Base-by-base conservation (phyloP, 2,329 filamentous ascomycete species). In the Cladosporium oxysporum region DNA sequence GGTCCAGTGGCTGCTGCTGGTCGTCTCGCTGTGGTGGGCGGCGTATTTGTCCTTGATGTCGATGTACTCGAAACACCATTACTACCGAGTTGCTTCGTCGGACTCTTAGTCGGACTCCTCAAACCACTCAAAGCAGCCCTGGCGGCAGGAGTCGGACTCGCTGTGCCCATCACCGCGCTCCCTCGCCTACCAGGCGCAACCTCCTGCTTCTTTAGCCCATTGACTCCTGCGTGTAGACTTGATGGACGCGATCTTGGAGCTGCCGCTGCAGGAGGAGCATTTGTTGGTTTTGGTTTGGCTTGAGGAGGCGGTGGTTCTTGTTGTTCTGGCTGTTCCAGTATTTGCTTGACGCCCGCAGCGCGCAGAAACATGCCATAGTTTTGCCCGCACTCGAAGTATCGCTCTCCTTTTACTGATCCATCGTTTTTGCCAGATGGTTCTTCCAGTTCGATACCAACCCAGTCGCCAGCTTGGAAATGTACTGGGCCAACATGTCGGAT, bases 351-450 rank as follows among this genome's bases (percentile, higher is more conserved):
- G 66, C 89, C 89, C 63, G 85, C 81, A 33, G 92, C 89, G 69
- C 91, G 87, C 64, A 97, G 86, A 74, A 99, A 98, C 87, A 99
- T 95, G 83, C 92, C 87, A 85, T 89, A 79, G 76, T 85, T 79
- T 53, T 82, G 79, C 58, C 83, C 77, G 71, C 94, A 98, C 59
- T 93, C 88, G 73, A 97, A 98, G 77, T 98, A 98, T 23, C 92
- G 84, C 75, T 92, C 87, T 68, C 92, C 93, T 77, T 94, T 87
- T 57, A 98, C 92, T 64, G 91, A 90, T 70, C 94, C 94, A 83
- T 98, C 92, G 73, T 98, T 98, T 82, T 98, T 98, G 35, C 95
- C 94, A 23, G 85, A 87, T 62, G 89, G 83, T 57, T 92, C 90
- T 62, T 92, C 88, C 65, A 98, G 86, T 81, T 97, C 93, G 67